phyloP scores from a whole-genome alignment of 257 asterid genomes.

The Solanum medicagineum region DNA sequence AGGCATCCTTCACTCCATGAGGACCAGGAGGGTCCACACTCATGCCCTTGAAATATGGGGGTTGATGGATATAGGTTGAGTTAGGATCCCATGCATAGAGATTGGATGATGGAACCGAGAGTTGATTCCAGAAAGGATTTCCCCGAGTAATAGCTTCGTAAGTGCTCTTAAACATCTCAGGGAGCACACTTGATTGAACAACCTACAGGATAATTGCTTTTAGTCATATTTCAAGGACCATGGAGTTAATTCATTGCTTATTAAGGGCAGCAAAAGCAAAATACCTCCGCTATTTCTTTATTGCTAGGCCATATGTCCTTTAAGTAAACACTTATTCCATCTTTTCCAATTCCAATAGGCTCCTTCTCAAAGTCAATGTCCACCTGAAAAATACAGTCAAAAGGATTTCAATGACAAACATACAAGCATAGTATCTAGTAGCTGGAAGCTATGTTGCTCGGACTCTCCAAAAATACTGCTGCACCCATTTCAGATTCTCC shows the following conservation, averaged over 20 bases:
- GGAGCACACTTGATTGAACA: conserved; percentile 88
- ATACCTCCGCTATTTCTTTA: conserved; percentile 83
- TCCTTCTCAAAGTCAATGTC: conserved; percentile 86
- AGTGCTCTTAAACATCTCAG: conserved; percentile 90
- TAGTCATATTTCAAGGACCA: not conserved
- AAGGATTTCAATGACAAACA: not conserved
- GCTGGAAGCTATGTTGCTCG: too few relatives aligned
- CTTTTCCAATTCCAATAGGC: conserved; percentile 85
- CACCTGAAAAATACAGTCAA: conserved; percentile 30
- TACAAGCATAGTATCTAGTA: not conserved
- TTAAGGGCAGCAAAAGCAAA: not conserved
- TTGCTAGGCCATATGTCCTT: conserved; percentile 83
- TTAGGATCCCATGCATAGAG: conserved; percentile 71
- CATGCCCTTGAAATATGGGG: conserved; percentile 84
- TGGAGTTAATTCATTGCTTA: not conserved
- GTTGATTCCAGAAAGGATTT: conserved; percentile 66
- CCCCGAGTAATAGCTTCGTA: conserved; percentile 85
- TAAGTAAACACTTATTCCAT: conserved; percentile 62
- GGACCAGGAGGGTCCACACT: conserved; percentile 83
- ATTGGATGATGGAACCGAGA: conserved; percentile 62
- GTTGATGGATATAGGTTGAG: conserved; percentile 90
- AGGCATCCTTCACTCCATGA: conserved; percentile 74
- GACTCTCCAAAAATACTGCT: too few relatives aligned
- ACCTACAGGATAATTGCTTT: conserved; percentile 28
- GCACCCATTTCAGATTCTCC: too few relatives aligned